Evolutionary conservation across 2,329 filamentous ascomycete genomes (phyloP).

Genomic region (Claviceps digitariae): DNA sequence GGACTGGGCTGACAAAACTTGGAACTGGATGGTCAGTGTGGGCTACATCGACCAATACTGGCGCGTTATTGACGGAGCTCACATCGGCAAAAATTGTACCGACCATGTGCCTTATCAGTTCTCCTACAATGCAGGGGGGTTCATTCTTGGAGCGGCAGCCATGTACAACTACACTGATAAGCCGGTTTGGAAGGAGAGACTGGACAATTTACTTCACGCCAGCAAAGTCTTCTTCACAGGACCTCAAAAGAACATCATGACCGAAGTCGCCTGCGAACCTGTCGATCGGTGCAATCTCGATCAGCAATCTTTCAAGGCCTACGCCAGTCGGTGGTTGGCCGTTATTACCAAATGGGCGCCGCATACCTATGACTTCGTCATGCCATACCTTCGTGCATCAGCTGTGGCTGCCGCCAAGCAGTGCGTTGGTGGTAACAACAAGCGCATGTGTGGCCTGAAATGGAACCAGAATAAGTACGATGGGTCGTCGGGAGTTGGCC

Average conservation of each 20-base stretch:
- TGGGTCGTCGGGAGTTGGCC: constrained; percentile 47
- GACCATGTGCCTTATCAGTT: constrained; percentile 49
- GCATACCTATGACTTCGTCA: constrained; percentile 38
- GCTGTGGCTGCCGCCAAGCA: constrained; percentile 43
- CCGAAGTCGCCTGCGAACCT: constrained; percentile 52
- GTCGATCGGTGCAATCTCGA: constrained; percentile 47
- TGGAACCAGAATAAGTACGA: constrained; percentile 47
- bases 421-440: constrained; percentile 43
- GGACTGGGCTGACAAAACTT: constrained; percentile 62
- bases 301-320: constrained; percentile 51
- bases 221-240: constrained; percentile 41
- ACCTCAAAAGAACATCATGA: constrained; percentile 41
- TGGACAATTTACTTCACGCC: constrained; percentile 42
- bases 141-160: constrained; percentile 52
- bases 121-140: constrained; percentile 55
- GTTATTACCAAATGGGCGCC: constrained; percentile 50
- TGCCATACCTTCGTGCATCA: constrained; percentile 39
- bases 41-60: constrained; percentile 46
- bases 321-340: constrained; percentile 47
- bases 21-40: constrained; percentile 50
- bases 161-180: constrained; percentile 51
- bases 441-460: constrained; percentile 44
- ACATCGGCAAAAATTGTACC: constrained; percentile 43
- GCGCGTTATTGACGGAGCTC: constrained; percentile 49
- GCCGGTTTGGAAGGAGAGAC: constrained; percentile 41